These are phyloP conservation scores for Ustilago lituana DNA, from an alignment of 1,284 basidiomycete genomes.

Conservation along the genomic window DNA sequence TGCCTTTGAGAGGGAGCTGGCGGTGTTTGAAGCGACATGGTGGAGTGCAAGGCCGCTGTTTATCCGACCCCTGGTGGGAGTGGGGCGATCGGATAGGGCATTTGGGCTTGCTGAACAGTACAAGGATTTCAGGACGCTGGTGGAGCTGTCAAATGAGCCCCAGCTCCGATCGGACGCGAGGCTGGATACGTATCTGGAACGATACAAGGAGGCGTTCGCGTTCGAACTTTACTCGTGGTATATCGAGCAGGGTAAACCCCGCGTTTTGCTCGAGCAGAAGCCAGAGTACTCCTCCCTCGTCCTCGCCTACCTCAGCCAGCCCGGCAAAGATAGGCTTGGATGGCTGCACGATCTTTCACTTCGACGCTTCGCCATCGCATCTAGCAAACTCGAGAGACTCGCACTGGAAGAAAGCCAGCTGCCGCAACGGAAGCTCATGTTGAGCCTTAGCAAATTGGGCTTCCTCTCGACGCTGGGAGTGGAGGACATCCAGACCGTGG, in stretches of 20 bases:
- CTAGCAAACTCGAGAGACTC: conserved; percentile 73
- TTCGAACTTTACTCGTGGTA: conserved; percentile 83
- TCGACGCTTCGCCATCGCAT: conserved; percentile 75
- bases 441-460: conserved; percentile 88
- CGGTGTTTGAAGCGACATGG: conserved; percentile 76
- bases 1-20: conserved; percentile 70
- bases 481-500: conserved; percentile 34
- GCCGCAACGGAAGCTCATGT: conserved; percentile 75
- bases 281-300: conserved; percentile 75
- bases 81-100: conserved; percentile 76
- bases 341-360: conserved; percentile 91
- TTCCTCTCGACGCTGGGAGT: conserved; percentile 73
- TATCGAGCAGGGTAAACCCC: conserved; percentile 73
- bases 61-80: conserved; percentile 78
- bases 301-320: conserved; percentile 77
- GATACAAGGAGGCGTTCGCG: conserved; percentile 84
- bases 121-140: conserved; percentile 82
- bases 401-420: conserved; percentile 71
- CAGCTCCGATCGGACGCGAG: conserved; percentile 52
- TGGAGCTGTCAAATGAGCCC: conserved; percentile 78
- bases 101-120: conserved; percentile 86
- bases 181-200: conserved; percentile 77
- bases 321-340: conserved; percentile 74
- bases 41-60: conserved; percentile 76
- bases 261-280: conserved; percentile 80